Base-by-base conservation (phyloP, 768 basidiomycete genomes). In the Lentinus brumalis region DNA sequence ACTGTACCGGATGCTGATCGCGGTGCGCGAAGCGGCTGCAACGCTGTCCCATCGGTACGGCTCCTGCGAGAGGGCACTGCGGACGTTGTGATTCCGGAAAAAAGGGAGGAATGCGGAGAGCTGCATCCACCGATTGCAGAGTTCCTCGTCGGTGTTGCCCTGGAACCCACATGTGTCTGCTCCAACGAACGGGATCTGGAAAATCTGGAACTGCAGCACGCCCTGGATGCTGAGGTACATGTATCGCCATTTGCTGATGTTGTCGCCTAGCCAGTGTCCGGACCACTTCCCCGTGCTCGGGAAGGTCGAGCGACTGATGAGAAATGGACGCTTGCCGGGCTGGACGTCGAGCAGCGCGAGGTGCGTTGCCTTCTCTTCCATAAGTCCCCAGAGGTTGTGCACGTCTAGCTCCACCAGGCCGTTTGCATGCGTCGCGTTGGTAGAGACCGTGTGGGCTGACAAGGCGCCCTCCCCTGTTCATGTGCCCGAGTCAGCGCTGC, bases 111-210 rank as follows among this genome's bases (percentile, higher is more conserved):
- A 93, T 1, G 91, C 91, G 3, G 88, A 80, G n/a, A 92, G 80
- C 70, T 88, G 86, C 90, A 91, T 92, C 92, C 92, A 94, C 16
- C 92, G 82, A 62, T 86, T 87, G 73, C 89, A 90, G 10, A 94
- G 79, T 70, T 92, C 90, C 71, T 93, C 91, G 65, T 91, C 83
- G 8, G 87, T 86, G 70, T 92, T 91, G 2, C 77, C 83, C 62
- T 79, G 78, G 75, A 87, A 87, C 18, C 86, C 87, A 70, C 86
- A 88, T 7, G 87, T 85, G 67, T 94, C 91, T 3, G 90, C 88
- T 18, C 91, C 92, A 16, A 92, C 90, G 76, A 92, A 88, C 0
- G 91, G 91, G 61, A 91, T 87, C 66, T 89, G 87, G 81, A 88
- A 92, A 14, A 92, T 74, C 72, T 92, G 89, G 82, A 93, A 92